phyloP scores from a whole-genome alignment of 1,284 basidiomycete species.

The Cryptococcus maquisensis region DNA sequence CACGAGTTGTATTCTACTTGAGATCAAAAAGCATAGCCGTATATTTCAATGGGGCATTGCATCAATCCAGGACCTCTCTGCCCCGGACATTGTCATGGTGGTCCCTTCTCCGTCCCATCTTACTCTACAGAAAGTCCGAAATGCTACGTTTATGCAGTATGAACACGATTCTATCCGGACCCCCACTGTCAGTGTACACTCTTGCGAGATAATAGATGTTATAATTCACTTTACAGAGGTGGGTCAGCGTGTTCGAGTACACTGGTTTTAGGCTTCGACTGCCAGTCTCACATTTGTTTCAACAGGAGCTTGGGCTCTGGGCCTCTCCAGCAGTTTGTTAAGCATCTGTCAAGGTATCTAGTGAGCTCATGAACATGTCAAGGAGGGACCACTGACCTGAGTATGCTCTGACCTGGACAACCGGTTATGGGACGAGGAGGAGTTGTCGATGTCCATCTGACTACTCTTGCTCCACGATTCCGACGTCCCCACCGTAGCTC shows the following conservation, averaged over 20 bases:
- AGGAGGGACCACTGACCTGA: background rate
- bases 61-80: too few relatives aligned
- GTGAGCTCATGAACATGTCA: background rate
- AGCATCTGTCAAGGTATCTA: background rate
- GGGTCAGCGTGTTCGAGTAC: background rate
- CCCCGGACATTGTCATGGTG: too few relatives aligned
- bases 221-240: background rate
- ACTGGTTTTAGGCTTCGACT: background rate
- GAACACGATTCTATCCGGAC: too few relatives aligned
- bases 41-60: too few relatives aligned
- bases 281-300: conserved; percentile 1
- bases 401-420: background rate
- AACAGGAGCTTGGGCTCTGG: background rate
- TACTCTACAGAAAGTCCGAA: too few relatives aligned
- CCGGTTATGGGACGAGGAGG: background rate
- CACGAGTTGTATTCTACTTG: background rate
- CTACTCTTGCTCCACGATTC: background rate
- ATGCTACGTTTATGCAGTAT: too few relatives aligned
- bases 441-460: background rate
- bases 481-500: background rate
- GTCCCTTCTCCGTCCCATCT: too few relatives aligned
- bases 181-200: background rate
- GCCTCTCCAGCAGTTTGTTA: background rate
- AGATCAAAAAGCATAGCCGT: background rate
- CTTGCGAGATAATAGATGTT: background rate